These are phyloP conservation scores for Solanum hybrid DNA, from an alignment of 305 asterid genomes.

Conservation along the genomic window DNA sequence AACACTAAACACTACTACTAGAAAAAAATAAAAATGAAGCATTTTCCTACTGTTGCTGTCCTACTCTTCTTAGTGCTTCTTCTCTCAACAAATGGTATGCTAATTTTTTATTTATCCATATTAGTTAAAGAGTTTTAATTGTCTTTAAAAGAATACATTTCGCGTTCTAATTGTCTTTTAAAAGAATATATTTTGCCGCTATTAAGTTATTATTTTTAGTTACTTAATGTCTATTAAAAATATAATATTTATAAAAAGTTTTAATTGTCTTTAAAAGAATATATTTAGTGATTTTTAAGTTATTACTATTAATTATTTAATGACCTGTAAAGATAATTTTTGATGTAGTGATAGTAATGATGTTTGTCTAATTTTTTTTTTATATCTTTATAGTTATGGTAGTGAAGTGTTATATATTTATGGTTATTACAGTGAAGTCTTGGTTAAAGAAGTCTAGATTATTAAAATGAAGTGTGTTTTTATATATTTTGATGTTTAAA, in stretches of 20 bases:
- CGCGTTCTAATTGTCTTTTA: too few relatives aligned
- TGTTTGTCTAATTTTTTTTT: too few relatives aligned
- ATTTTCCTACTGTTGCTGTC: not conserved
- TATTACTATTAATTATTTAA: too few relatives aligned
- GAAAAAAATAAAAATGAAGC: not conserved
- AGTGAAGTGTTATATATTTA: not conserved
- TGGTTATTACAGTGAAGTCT: not conserved
- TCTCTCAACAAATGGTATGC: not conserved
- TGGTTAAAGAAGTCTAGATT: not conserved
- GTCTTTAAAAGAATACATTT: too few relatives aligned
- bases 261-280: too few relatives aligned
- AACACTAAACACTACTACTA: not conserved
- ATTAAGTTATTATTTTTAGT: too few relatives aligned
- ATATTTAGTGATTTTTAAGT: too few relatives aligned
- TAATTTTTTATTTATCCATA: too few relatives aligned
- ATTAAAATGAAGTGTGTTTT: not conserved
- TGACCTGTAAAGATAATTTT: not conserved
- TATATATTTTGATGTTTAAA: not conserved
- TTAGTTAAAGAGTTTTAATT: too few relatives aligned
- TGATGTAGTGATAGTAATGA: not conserved
- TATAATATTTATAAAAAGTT: too few relatives aligned
- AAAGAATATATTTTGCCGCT: too few relatives aligned
- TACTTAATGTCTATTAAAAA: too few relatives aligned
- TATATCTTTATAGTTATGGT: not conserved
- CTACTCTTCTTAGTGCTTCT: not conserved